Base-by-base conservation (phyloP, 164 flowering plant species). In the Vitis riparia region DNA sequence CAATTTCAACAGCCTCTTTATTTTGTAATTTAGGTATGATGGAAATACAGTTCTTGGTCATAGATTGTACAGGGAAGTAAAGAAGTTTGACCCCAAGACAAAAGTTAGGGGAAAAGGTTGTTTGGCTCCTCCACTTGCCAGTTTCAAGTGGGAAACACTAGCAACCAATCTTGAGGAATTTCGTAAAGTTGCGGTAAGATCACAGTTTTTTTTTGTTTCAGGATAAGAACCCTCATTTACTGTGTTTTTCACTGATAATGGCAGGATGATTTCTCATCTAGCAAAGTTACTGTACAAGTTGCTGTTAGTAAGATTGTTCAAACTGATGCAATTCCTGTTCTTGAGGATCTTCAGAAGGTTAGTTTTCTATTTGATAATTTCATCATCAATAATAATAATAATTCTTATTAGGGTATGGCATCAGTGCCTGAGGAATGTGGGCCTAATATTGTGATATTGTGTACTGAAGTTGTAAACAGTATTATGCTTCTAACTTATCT, bases 121-220 rank as follows among this genome's bases (percentile, higher is more conserved):
- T 71, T 29, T 67, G 65, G 49, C 50, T 56, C 48, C 60, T 37
- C 75, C 85, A 53, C 37, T 59, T 3, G 63, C 57, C 27, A 73
- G 17, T 67, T 75, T 32, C 51, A 77, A 80, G 49, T 94, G 98
- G 98, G 89, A 94, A 81, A 92, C 97, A 63, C 79, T 92, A 66
- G 97, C 98, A 30, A 89, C 97, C 16, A 87, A 88, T 76, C 88
- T 92, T 53, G 90, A 88, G 62, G 98, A 91, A 74, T 92, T 92
- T 79, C 80, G 32, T 2, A 73, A 76, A 65, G 80, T 84, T 71
- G 80, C 62, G 76, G 98, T 94, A 85, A 71, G 91, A 13, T 11
- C 5, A 37, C 53, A 52, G 48, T 71, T 19, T 23, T 55, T 52
- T 3, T 68, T 67, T 29, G 14, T 62, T 59, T 7, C 17, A 14